phyloP scores from a whole-genome alignment of 805 yeast genomes.

The Yarrowia porcina region DNA sequence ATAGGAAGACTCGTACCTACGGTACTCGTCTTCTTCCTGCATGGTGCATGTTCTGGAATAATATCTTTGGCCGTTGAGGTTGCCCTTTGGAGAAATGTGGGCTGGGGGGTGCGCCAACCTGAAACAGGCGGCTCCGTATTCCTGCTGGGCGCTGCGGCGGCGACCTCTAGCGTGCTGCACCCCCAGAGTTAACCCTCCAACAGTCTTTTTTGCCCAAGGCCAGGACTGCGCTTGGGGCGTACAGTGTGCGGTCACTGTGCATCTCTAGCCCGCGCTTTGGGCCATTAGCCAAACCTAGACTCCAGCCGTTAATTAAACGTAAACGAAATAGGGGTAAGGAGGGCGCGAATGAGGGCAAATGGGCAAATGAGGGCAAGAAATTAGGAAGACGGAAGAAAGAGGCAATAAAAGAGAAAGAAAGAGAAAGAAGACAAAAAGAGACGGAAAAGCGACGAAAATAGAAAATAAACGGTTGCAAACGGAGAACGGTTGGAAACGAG shows the following conservation, averaged over 20 bases:
- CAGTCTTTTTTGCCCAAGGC: not conserved
- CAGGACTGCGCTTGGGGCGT: not conserved
- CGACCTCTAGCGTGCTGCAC: not conserved
- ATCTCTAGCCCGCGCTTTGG: not conserved
- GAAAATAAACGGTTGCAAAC: no score
- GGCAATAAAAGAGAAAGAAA: no score
- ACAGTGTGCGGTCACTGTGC: slow-evolving; percentile 9
- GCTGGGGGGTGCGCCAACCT: not conserved
- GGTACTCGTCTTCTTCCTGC: no score
- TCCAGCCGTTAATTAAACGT: slow-evolving; percentile 19
- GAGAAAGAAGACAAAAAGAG: no score
- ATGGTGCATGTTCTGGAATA: no score
- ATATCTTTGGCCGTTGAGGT: slow-evolving; percentile 16
- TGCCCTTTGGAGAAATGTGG: not conserved
- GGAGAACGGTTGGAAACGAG: no score
- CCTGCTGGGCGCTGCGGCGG: no score
- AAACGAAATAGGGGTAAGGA: not conserved
- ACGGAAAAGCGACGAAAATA: no score
- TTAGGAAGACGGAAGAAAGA: no score
- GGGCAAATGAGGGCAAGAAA: not conserved
- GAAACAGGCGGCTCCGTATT: slow-evolving; percentile 15
- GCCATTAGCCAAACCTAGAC: not conserved
- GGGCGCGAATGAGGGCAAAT: not conserved
- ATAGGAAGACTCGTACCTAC: no score
- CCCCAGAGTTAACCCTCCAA: not conserved